Conservation (phyloP, 2,329 filamentous ascomycete genomes). For the Ustulina deusta region DNA sequence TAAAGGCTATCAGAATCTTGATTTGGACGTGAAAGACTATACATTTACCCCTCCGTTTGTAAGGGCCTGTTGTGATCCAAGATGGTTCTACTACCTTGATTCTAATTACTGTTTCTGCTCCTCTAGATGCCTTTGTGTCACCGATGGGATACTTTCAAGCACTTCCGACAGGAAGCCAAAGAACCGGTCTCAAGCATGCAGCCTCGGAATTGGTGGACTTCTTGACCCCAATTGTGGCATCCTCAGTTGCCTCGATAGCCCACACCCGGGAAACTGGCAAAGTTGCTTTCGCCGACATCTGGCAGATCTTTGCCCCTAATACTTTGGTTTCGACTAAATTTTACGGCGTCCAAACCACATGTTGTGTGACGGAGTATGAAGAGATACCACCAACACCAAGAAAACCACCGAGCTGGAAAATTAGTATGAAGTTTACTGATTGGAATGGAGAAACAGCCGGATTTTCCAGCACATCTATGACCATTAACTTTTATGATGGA, state of each 20-base stretch:
- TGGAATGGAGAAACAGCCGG: conserved; percentile 54
- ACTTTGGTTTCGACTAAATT: conserved; percentile 50
- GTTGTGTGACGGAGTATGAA: conserved; percentile 51
- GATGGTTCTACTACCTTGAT: no score
- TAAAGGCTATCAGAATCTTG: conserved; percentile 52
- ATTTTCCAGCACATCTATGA: conserved; percentile 41
- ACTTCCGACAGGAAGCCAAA: conserved; percentile 24
- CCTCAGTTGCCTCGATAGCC: conserved; percentile 45
- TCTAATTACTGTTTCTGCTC: conserved; percentile 43
- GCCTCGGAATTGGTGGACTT: conserved; percentile 47
- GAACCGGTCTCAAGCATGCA: conserved; percentile 32
- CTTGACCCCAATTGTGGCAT: conserved; percentile 49
- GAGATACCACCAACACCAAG: no score
- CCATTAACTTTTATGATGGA: conserved; percentile 47
- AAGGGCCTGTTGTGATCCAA: neutral
- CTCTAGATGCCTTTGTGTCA: conserved; percentile 54
- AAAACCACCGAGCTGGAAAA: no score
- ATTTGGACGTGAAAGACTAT: conserved; percentile 51
- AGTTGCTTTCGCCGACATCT: conserved; percentile 50
- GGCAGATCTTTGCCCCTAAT: conserved; percentile 54
- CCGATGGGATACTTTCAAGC: conserved; percentile 50
- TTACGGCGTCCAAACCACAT: conserved; percentile 53
- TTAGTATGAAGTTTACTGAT: conserved; percentile 52
- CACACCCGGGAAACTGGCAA: conserved; percentile 49
- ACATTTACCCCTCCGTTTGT: conserved; percentile 44